These are phyloP conservation scores for Ustilago trichophora DNA, from an alignment of 1,284 basidiomycete species.

Conservation along the genomic window DNA sequence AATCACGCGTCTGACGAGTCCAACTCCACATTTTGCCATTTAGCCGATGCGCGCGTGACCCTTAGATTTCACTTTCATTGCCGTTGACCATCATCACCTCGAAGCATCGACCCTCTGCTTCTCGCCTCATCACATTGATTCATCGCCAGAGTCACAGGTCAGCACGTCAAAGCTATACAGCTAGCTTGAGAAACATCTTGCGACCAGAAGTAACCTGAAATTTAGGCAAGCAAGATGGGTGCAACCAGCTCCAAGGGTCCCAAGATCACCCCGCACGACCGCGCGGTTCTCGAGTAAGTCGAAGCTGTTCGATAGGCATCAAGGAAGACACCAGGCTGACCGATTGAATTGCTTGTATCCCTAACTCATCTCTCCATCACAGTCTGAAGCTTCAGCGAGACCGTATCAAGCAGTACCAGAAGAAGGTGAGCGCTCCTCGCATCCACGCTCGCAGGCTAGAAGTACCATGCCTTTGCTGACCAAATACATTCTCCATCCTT, in stretches of 20 bases:
- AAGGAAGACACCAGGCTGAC: too few relatives aligned
- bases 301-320: too few relatives aligned
- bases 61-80: background rate
- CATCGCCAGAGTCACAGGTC: too few relatives aligned
- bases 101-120: too few relatives aligned
- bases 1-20: background rate
- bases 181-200: too few relatives aligned
- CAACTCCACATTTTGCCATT: constrained; percentile 1
- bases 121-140: too few relatives aligned
- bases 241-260: constrained; percentile 46
- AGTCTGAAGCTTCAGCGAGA: constrained; percentile 95
- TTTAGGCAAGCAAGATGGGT: constrained; percentile 41
- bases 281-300: constrained; percentile 88
- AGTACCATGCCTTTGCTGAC: background rate
- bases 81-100: constrained; percentile 11
- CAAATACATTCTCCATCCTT: background rate
- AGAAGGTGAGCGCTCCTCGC: constrained; percentile 74
- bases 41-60: constrained; percentile 8
- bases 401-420: constrained; percentile 93
- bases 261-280: constrained; percentile 91
- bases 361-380: constrained; percentile 4
- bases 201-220: too few relatives aligned
- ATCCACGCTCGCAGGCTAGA: too few relatives aligned
- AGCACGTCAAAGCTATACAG: too few relatives aligned
- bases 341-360: too few relatives aligned